Evolutionary conservation across 345 rosid species (phyloP).

Genomic region (Hibiscus tridactylites): DNA sequence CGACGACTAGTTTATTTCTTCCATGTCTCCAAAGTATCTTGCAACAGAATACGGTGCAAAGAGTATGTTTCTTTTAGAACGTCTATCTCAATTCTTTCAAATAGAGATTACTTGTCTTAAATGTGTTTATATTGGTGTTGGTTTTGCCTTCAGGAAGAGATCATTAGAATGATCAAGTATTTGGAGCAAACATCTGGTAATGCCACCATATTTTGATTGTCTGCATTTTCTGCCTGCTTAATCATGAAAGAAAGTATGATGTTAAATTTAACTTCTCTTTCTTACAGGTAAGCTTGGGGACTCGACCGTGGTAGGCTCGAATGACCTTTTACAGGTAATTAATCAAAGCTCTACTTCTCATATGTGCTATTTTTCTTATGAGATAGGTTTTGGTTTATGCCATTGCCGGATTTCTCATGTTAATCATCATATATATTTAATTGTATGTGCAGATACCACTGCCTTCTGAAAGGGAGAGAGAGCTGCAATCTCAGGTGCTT

Average conservation of each 20-base stretch:
- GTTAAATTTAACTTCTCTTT: conserved; percentile 15
- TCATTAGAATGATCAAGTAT: conserved; percentile 65
- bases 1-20: conserved; percentile 38
- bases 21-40: conserved; percentile 71
- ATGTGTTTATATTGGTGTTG: background rate
- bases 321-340: conserved; percentile 63
- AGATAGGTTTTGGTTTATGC: no score
- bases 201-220: conserved; percentile 8
- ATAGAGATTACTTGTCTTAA: background rate
- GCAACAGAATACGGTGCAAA: conserved; percentile 73
- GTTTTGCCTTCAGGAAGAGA: conserved; percentile 72
- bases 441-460: conserved; percentile 45
- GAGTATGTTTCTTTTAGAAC: conserved; percentile 37
- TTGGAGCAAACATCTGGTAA: conserved; percentile 82
- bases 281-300: conserved; percentile 60
- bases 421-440: background rate
- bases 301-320: conserved; percentile 34
- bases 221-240: background rate
- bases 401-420: no score
- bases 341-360: background rate
- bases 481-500: conserved; percentile 60
- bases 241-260: background rate
- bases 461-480: conserved; percentile 55
- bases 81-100: background rate
- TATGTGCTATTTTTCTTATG: background rate